These are phyloP conservation scores for Gonium pectorale DNA, from an alignment of 139 green algal species.

Conservation along the genomic window DNA sequence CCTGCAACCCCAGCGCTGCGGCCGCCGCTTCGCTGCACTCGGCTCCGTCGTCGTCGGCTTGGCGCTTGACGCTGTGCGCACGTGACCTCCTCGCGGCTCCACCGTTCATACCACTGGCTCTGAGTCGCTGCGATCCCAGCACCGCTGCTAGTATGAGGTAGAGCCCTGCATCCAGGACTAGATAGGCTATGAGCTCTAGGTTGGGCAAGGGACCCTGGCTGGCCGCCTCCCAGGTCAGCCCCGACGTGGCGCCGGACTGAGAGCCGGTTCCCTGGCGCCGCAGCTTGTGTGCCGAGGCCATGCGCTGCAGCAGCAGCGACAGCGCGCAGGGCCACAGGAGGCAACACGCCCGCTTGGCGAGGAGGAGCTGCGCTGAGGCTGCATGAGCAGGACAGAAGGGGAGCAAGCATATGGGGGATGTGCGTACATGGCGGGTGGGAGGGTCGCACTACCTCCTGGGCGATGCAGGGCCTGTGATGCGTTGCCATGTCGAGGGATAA, in stretches of 20 bases:
- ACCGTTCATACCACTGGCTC: too few species aligned
- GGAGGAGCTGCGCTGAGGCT: background rate
- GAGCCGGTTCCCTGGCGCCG: background rate
- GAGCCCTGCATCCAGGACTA: background rate
- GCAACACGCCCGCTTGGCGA: background rate
- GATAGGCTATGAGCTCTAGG: background rate
- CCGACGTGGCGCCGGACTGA: background rate
- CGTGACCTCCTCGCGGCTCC: too few species aligned
- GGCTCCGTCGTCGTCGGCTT: background rate
- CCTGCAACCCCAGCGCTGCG: background rate
- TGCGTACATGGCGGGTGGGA: too few species aligned
- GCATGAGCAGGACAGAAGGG: too few species aligned
- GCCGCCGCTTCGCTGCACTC: background rate
- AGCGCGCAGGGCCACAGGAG: slow-evolving; percentile 24
- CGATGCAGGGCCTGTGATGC: too few species aligned
- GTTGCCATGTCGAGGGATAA: too few species aligned
- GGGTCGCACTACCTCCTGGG: too few species aligned
- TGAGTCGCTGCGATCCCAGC: too few species aligned
- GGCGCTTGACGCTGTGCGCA: too few species aligned
- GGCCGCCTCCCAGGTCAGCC: background rate
- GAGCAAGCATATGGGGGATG: too few species aligned
- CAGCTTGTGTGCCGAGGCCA: slow-evolving; percentile 7
- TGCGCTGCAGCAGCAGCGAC: slow-evolving; percentile 6
- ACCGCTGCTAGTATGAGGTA: background rate
- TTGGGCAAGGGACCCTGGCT: background rate